Evolutionary conservation across 331 rosid species (phyloP).

Genomic region (Cydonia oblonga): DNA sequence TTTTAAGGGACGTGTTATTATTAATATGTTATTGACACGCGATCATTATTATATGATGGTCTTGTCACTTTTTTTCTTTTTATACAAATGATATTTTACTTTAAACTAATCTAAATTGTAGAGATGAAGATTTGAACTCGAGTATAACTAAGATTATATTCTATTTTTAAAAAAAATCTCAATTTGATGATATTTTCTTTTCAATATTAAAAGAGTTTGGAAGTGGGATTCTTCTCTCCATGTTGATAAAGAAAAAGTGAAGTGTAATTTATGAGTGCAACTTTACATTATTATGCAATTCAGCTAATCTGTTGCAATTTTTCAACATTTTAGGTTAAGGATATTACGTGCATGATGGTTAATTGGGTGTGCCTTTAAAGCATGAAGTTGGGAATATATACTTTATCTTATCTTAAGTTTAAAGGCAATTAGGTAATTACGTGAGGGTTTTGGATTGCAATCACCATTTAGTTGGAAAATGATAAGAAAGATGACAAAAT

Average conservation of each 20-base stretch:
- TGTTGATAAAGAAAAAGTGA: background rate
- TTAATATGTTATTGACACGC: no score
- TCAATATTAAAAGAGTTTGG: no score
- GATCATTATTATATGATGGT: no score
- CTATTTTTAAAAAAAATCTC: no score
- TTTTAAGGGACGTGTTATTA: no score
- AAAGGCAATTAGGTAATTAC: constrained; percentile 14
- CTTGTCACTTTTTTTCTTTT: no score
- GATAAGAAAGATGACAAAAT: constrained; percentile 3
- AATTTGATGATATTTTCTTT: no score
- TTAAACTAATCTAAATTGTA: no score
- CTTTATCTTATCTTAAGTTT: constrained; percentile 10
- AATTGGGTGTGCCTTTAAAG: constrained; percentile 15
- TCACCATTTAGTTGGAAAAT: constrained; percentile 11
- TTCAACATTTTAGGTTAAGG: constrained; percentile 1
- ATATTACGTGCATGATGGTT: constrained; percentile 22
- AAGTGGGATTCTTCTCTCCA: no score
- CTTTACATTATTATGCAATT: background rate
- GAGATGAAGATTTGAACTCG: no score
- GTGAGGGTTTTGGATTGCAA: constrained; percentile 1
- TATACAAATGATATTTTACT: no score
- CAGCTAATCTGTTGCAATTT: background rate
- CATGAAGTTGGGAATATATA: constrained; percentile 5
- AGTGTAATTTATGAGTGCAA: background rate
- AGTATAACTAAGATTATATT: no score